A percentile compares a stretch with the other conserved stretches of the same genome.
phyloP scores from a whole-genome alignment of 1,284 basidiomycete species.

The Naganishia sp. region DNA sequence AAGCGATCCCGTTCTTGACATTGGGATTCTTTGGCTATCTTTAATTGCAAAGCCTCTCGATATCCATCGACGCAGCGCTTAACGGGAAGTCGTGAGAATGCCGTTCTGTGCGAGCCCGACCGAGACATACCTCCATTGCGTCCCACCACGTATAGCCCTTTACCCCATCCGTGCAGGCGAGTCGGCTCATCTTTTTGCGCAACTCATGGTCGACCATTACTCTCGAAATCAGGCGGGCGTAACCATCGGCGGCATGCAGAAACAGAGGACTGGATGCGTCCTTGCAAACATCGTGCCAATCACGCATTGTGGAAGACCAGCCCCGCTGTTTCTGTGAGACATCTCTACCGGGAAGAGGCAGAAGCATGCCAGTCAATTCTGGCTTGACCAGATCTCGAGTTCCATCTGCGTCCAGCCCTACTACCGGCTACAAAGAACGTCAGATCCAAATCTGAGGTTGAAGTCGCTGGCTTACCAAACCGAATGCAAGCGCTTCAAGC shows the following conservation, averaged over 20 bases:
- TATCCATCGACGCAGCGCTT: conserved; percentile 59
- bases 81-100: conserved; percentile 3
- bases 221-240: conserved; percentile 55
- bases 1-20: background rate
- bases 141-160: conserved; percentile 59
- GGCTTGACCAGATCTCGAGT: conserved; percentile 61
- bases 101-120: background rate
- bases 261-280: conserved; percentile 48
- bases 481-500: conserved; percentile 60
- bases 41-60: conserved; percentile 51
- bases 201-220: conserved; percentile 49
- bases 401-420: conserved; percentile 62
- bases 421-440: conserved; percentile 52
- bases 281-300: conserved; percentile 50
- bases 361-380: conserved; percentile 56
- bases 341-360: conserved; percentile 42
- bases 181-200: conserved; percentile 54
- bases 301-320: conserved; percentile 25
- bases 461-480: conserved; percentile 46
- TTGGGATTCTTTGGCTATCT: background rate
- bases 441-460: background rate
- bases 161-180: conserved; percentile 53
- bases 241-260: conserved; percentile 50
- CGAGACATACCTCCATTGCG: conserved; percentile 57
- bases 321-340: background rate